phyloP scores from a whole-genome alignment of 2,329 filamentous ascomycete genomes.

The Hypoxylon sp. region DNA sequence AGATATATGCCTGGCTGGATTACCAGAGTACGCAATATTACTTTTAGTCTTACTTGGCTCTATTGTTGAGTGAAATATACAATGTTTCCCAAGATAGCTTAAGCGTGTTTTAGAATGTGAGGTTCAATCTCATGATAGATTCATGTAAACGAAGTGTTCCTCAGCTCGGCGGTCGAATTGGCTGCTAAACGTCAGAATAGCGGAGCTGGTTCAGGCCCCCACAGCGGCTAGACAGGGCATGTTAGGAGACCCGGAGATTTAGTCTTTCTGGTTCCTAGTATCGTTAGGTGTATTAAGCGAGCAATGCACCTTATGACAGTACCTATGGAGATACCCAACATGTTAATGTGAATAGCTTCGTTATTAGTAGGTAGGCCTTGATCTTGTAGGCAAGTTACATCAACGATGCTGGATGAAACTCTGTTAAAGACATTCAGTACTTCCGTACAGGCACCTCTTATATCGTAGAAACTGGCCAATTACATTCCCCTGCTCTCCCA shows the following conservation, averaged over 20 bases:
- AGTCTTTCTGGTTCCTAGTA: background rate
- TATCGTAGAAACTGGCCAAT: conserved; percentile 24
- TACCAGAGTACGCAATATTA: too few species aligned
- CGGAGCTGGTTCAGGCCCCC: conserved; percentile 37
- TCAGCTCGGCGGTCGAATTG: conserved; percentile 23
- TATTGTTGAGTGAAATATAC: too few species aligned
- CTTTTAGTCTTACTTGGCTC: too few species aligned
- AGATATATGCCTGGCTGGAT: background rate
- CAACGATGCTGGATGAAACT: background rate
- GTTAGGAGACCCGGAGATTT: background rate
- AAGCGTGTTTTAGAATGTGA: background rate
- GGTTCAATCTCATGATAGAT: conserved; percentile 6
- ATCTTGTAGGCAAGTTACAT: background rate
- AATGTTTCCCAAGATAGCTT: background rate
- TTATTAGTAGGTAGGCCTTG: too few species aligned
- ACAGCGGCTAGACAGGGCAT: conserved; percentile 27
- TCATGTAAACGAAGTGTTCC: background rate
- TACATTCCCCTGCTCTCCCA: conserved; percentile 28
- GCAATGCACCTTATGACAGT: background rate
- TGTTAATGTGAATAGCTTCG: background rate
- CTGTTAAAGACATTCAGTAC: background rate
- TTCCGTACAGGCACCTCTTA: conserved; percentile 5
- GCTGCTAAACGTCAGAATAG: conserved; percentile 42
- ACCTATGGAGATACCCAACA: background rate
- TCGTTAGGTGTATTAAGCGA: background rate